Evolutionary conservation across 768 basidiomycete genomes (phyloP), one percentile per base, ranked within the genome.

Genomic region (Sarcodon sp.): DNA sequence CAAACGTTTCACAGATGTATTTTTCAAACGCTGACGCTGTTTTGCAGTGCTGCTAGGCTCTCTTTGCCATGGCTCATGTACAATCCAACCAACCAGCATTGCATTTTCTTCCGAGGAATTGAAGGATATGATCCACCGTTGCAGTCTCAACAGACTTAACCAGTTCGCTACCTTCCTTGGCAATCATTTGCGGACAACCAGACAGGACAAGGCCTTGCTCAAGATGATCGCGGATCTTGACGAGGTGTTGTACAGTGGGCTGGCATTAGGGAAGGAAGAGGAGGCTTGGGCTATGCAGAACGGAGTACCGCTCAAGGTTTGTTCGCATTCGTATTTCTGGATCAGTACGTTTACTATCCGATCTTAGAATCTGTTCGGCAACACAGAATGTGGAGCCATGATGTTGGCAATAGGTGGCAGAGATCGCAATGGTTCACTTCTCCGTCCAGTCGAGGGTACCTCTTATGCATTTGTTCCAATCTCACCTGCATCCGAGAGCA

Each of bases 301-400:
- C 50, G 80, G 77, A 16, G 69, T 89, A 53, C 76, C 69, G 54
- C 62, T 88, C 47, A 75, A 67, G 59, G 83, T 83, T 61, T 57
- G 75, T 62, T 27, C 15, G 39, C 7, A 41, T 13, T 13, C 39
- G 7, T 15, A 15, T 4, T 16, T 41, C 39, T 16, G 8, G 8
- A 16, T 41, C 27, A 16, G 39, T 8, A 9, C n/a, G 16, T 41
- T n/a, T 41, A 13, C 4, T 13, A 36, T 27, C 1, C 33, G 18
- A n/a, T 53, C 43, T n/a, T 51, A 86, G 79, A 88, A 87, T 59
- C 68, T 85, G 13, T 88, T 87, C 58, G 87, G 87, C 13, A 85
- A 77, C 61, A 89, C 87, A 1, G 87, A 89, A 68, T 75, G 82
- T 51, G 84, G 83, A 37, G 80, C 75, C 1, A 83, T 83, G 71